Percentiles rank a stretch among this genome's conserved stretches.
These are phyloP conservation scores for Penicillium pulvis DNA, from an alignment of 495 filamentous ascomycete genomes.

Conservation along the genomic window DNA sequence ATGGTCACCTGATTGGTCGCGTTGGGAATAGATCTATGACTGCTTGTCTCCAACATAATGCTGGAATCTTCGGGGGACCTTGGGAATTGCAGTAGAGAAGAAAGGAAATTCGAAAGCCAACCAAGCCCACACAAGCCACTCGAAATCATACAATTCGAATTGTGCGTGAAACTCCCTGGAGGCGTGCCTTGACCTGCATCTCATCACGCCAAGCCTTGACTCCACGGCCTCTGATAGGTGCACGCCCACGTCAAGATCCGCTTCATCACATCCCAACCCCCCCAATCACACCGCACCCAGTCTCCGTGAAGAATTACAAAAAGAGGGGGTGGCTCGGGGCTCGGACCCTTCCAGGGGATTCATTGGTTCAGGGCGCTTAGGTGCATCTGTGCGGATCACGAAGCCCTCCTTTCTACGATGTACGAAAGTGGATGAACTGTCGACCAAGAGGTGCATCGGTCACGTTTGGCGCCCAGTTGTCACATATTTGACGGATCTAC, in stretches of 20 bases:
- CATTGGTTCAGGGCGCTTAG: slow-evolving; percentile 23
- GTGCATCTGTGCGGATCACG: slow-evolving; percentile 29
- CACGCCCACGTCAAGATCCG: slow-evolving; percentile 21
- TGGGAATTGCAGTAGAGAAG: background rate
- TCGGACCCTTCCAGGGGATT: background rate
- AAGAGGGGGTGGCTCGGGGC: slow-evolving; percentile 17
- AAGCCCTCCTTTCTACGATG: slow-evolving; percentile 5
- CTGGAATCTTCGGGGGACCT: too few species aligned
- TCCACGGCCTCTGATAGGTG: slow-evolving; percentile 24
- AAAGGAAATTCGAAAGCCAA: background rate
- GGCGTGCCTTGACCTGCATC: slow-evolving; percentile 30
- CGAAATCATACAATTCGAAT: slow-evolving; percentile 15
- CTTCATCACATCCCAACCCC: slow-evolving; percentile 25
- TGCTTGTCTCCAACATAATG: background rate
- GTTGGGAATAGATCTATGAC: background rate
- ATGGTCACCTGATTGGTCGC: background rate
- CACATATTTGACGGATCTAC: slow-evolving; percentile 10
- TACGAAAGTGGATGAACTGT: background rate
- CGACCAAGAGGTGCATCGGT: slow-evolving; percentile 13
- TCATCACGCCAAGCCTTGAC: slow-evolving; percentile 29
- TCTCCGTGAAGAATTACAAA: slow-evolving; percentile 20
- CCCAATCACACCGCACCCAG: slow-evolving; percentile 27
- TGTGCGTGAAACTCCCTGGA: slow-evolving; percentile 19
- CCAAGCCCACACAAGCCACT: slow-evolving; percentile 3
- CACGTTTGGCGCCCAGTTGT: slow-evolving; percentile 21